Conservation (phyloP, 2,329 filamentous ascomycete genomes). For the Aspergillus sp. region DNA sequence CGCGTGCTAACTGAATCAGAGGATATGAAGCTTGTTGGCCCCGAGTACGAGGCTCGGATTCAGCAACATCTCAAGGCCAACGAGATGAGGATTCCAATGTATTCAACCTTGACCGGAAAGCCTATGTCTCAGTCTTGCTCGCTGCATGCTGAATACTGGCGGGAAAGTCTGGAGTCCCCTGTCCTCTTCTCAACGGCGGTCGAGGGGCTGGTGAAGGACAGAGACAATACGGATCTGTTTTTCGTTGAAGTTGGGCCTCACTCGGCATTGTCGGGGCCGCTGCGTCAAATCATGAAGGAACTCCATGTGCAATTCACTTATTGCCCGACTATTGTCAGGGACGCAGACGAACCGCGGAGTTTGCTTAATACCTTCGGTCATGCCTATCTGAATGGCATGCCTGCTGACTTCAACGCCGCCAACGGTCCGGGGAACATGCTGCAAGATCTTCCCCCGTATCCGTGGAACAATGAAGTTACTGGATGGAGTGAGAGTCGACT, state of each 20-base stretch:
- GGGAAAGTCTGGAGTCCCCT: background rate
- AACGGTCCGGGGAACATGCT: slow-evolving; percentile 4
- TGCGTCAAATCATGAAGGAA: background rate
- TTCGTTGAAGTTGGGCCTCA: slow-evolving; percentile 8
- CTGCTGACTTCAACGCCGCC: background rate
- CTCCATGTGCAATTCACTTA: background rate
- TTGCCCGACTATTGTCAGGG: background rate
- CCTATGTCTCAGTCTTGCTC: slow-evolving; percentile 1
- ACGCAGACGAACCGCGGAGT: background rate
- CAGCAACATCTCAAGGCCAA: background rate
- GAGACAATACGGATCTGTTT: background rate
- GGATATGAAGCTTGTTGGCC: background rate
- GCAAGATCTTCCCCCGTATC: slow-evolving; percentile 14
- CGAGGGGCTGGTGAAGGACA: background rate
- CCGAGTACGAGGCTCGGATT: background rate
- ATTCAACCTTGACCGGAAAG: slow-evolving; percentile 1
- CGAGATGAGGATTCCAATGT: background rate
- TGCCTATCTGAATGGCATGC: background rate
- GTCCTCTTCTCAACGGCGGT: slow-evolving; percentile 1
- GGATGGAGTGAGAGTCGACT: slow-evolving; percentile 14
- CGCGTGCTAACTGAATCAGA: background rate
- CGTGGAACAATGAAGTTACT: slow-evolving; percentile 13
- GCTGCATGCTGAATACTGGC: slow-evolving; percentile 1
- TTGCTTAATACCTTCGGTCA: slow-evolving; percentile 2
- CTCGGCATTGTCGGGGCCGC: slow-evolving; percentile 4